A percentile compares a stretch with the other conserved stretches of the same genome.
These are phyloP conservation scores for Cyclotella sp. DNA, from an alignment of 108 stramenopile species.

Conservation along the genomic window DNA sequence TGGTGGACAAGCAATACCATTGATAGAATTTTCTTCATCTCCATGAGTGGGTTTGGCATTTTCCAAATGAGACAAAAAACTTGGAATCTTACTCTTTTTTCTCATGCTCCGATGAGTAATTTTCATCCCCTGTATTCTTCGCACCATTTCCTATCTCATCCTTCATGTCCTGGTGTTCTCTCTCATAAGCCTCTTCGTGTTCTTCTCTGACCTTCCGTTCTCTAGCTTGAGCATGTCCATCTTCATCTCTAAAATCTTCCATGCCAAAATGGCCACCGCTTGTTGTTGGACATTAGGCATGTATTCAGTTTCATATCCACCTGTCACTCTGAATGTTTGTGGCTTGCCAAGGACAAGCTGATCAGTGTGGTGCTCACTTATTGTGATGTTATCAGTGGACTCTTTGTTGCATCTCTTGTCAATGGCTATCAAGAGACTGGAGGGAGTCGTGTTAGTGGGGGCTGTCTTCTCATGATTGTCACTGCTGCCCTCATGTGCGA, in stretches of 20 bases:
- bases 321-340: conserved; percentile 35
- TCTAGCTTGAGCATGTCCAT: conserved; percentile 18
- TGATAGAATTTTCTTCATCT: conserved; percentile 5
- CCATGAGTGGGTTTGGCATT: not conserved
- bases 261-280: conserved; percentile 24
- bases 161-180: not conserved
- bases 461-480: too few relatives aligned
- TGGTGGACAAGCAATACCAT: conserved; percentile 4
- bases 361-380: not conserved
- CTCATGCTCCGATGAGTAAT: not conserved
- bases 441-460: too few relatives aligned
- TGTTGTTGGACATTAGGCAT: conserved; percentile 37
- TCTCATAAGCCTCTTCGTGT: conserved; percentile 3
- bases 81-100: conserved; percentile 5
- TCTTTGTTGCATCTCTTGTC: not conserved
- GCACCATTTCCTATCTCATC: not conserved
- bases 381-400: not conserved
- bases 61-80: conserved; percentile 8
- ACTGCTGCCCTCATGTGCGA: too few relatives aligned
- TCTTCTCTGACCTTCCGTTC: conserved; percentile 14
- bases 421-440: too few relatives aligned
- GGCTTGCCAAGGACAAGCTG: conserved; percentile 22
- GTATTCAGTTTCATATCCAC: conserved; percentile 12
- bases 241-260: conserved; percentile 30
- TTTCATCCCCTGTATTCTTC: not conserved